Evolutionary conservation across 2,329 filamentous ascomycete genomes (phyloP), one percentile per base, ranked within the genome.

Genomic region (Epicoccum nigrum): DNA sequence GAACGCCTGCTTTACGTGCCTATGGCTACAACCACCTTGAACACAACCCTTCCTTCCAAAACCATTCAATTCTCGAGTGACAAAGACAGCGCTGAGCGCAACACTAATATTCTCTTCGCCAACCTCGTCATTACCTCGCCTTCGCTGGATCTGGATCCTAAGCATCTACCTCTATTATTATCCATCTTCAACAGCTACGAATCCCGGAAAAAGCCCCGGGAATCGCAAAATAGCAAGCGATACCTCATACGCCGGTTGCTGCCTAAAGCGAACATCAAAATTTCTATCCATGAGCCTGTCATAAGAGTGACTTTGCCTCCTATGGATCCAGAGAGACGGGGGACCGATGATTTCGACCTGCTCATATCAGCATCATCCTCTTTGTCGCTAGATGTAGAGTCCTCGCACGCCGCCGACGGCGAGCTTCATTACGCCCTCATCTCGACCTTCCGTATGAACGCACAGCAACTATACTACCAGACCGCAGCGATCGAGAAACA

Each of bases 81-180:
- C 27, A 77, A 78, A 49, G 87, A 88, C 60, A 87, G 84, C 30
- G 88, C 89, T 59, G 92, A 97, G 73, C 86, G 90, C 56, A 99
- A 99, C 66, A 89, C 91, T 40, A 99, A 99, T 69, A 94, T 99
- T 31, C 79, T 99, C 13, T 97, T 97, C 69, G 92, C 93, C 32
- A 99, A 99, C 72, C 86, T 96, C 5, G 93, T 99, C 38, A 86
- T 97, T 54, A 99, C 94, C 0, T 99, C 94, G 4, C 94, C 94
- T 0, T 97, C 94, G 0, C 80, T 97, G 42, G 94, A 99, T 71
- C 80, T 99, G 27, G 90, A 96, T 69, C 93, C 94, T 2, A 90
- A 90, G 58, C 93, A 97, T 76, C 79, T 99, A 13, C 93, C 94
- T 2, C 81, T 97, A 7, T 79, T 97, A 17, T 77, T 96, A 39